Evolutionary conservation across 371 early-diverging fungal genomes (phyloP), one percentile per base, ranked within the genome.

Genomic region (Circinella umbellata): DNA sequence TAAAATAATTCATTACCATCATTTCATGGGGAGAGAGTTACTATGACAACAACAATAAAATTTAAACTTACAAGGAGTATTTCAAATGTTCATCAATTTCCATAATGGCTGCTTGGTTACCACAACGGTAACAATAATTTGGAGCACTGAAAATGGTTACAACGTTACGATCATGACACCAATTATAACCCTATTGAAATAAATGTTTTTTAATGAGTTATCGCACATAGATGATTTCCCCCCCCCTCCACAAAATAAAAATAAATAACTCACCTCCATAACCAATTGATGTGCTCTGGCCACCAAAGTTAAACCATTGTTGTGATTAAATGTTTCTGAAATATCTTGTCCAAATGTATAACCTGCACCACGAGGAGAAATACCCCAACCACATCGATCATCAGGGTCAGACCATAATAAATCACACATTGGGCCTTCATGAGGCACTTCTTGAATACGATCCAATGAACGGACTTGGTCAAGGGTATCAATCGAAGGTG

Each of bases 61-160:
- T 6, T 3, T 34, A 15, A 5, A 85, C 91, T 79, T 87, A 95
- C 94, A 95, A 94, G 67, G 93, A 91, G 85, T 97, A 95, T 88
- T 98, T 94, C 67, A 94, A 84, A 65, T 90, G 88, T 78, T 98
- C 98, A 74, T 96, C 93, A 71, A 99, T 92, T 73, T 94, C 89
- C 94, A 99, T 92, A 66, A 99, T 96, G 36, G 97, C 93, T 34
- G 99, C 99, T 53, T 99, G 95, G 80, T 99, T 99, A 35, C 99
- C 99, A 75, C 99, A 99, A 64, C 99, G 92, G 81, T 99, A 99
- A 84, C 99, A 99, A 81, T 99, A 99, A 83, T 98, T 99, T 34
- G 99, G 99, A 35, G 99, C 99, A 83, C 94, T 94, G 79, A 99
- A 99, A 66, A 99, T 97, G 36, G 99, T 99, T 5, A 99, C 99